Conservation (phyloP, 2,329 filamentous ascomycete species). For the Byssothecium circinans region DNA sequence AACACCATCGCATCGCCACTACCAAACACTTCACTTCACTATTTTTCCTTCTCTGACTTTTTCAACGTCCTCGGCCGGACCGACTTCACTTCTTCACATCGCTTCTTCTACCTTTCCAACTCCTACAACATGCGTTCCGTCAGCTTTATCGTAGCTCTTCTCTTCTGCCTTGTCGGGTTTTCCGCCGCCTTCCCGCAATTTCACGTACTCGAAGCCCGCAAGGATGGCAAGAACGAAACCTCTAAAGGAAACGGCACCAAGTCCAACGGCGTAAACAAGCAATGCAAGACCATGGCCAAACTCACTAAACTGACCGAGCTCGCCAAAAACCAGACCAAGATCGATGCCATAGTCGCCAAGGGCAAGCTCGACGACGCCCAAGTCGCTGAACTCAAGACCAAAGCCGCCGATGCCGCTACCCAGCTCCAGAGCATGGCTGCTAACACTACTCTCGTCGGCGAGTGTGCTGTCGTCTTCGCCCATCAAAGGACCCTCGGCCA, state of each 20-base stretch:
- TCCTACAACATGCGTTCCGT: conserved; percentile 20
- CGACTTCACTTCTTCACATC: neutral
- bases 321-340: conserved; percentile 31
- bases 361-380: conserved; percentile 24
- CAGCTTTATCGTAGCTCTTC: conserved; percentile 17
- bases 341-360: conserved; percentile 27
- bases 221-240: conserved; percentile 15
- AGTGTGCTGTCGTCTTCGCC: conserved; percentile 29
- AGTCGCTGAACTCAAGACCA: conserved; percentile 27
- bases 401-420: conserved; percentile 26
- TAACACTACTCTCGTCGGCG: conserved; percentile 29
- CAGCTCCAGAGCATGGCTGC: conserved; percentile 24
- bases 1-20: conserved; percentile 1
- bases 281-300: conserved; percentile 19
- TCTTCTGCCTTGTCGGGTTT: conserved; percentile 23
- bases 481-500: conserved; percentile 19
- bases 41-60: neutral
- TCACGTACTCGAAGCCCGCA: conserved; percentile 22
- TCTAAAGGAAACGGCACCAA: conserved; percentile 12
- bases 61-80: neutral
- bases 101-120: conserved; percentile 4
- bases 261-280: conserved; percentile 17
- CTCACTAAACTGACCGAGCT: conserved; percentile 25
- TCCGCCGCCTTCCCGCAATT: conserved; percentile 22
- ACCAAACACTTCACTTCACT: neutral